Percentiles rank a stretch among this genome's conserved stretches.
phyloP scores from a whole-genome alignment of 257 asterid genomes.

The Ehretia macrophylla region DNA sequence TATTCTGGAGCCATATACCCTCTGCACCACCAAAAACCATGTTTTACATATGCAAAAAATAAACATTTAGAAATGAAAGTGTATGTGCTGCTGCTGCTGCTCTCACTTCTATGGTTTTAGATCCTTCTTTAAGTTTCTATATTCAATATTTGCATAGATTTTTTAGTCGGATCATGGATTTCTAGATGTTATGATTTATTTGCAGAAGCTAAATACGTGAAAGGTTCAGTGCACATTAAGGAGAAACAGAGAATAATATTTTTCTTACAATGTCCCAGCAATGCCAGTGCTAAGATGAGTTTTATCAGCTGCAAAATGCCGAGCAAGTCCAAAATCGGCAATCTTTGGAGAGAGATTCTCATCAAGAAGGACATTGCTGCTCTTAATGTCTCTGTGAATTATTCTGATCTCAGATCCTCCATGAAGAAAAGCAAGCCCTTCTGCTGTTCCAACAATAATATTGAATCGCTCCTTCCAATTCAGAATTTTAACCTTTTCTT shows the following conservation, averaged over 20 bases:
- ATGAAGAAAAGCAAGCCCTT: conserved; percentile 78
- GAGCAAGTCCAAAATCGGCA: conserved; percentile 91
- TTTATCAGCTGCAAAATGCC: conserved; percentile 69
- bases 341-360: conserved; percentile 58
- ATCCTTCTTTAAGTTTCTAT: no score
- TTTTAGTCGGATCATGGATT: no score
- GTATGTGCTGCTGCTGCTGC: no score
- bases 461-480: conserved; percentile 71
- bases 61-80: neutral
- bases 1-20: conserved; percentile 99
- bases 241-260: neutral
- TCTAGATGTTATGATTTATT: no score
- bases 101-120: no score
- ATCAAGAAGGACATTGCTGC: conserved; percentile 83
- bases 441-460: conserved; percentile 73
- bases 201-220: no score
- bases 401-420: conserved; percentile 59
- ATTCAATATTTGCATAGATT: no score
- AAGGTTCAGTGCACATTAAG: no score
- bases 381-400: conserved; percentile 81
- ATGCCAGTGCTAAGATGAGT: conserved; percentile 90
- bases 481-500: conserved; percentile 39
- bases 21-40: conserved; percentile 28
- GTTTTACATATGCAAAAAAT: neutral
- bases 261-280: conserved; percentile 88